These are phyloP conservation scores for Gossypium mustelinum DNA, from an alignment of 345 rosid genomes.

Conservation along the genomic window DNA sequence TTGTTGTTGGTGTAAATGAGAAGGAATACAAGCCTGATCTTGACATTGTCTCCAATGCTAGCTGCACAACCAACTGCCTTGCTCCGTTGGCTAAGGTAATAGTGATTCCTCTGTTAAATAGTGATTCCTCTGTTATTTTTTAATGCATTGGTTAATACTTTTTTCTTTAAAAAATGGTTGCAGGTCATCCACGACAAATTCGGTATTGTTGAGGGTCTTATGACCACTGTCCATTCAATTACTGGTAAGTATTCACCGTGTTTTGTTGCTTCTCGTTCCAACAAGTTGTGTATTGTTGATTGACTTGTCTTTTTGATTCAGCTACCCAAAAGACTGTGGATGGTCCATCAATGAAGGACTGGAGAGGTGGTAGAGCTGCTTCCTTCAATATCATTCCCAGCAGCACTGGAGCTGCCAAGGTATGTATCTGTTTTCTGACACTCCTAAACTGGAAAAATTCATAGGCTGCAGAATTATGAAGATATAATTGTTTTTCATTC, in stretches of 20 bases:
- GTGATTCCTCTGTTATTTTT: not conserved
- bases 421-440: not conserved
- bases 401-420: conserved; percentile 84
- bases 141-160: not conserved
- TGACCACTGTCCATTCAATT: conserved; percentile 70
- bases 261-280: too few species aligned
- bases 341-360: conserved; percentile 75
- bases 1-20: conserved; percentile 68
- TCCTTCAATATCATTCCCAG: conserved; percentile 70
- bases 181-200: conserved; percentile 59
- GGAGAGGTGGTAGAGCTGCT: conserved; percentile 82
- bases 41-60: conserved; percentile 55
- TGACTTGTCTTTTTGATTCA: conserved; percentile 9
- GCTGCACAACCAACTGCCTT: conserved; percentile 77
- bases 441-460: not conserved
- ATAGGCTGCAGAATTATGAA: not conserved
- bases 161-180: not conserved
- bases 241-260: conserved; percentile 33
- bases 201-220: conserved; percentile 71
- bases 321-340: conserved; percentile 75
- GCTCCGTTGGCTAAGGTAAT: conserved; percentile 67
- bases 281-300: not conserved
- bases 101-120: not conserved
- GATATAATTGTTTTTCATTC: not conserved
- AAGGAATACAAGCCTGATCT: conserved; percentile 53